These are phyloP conservation scores for Termitomyces sp. DNA, from an alignment of 768 basidiomycete genomes.

Conservation along the genomic window DNA sequence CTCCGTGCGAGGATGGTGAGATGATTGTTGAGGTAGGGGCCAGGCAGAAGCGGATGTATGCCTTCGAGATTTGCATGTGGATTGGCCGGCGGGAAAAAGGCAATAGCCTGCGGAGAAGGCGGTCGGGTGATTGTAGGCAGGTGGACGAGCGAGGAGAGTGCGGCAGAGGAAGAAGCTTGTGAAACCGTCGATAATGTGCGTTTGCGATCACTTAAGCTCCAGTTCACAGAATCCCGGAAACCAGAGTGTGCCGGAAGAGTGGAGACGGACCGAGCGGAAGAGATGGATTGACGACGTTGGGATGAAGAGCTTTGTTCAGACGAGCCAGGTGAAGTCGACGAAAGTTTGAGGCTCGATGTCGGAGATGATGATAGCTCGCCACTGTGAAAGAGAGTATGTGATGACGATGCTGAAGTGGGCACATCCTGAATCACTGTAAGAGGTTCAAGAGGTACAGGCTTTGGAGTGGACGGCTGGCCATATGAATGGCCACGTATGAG, in stretches of 20 bases:
- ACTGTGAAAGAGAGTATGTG: slow-evolving; percentile 20
- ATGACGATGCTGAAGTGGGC: slow-evolving; percentile 39
- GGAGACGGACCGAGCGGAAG: slow-evolving; percentile 55
- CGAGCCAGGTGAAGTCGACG: slow-evolving; percentile 22
- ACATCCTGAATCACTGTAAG: slow-evolving; percentile 56
- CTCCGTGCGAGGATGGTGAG: slow-evolving; percentile 64
- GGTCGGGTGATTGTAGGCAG: slow-evolving; percentile 46
- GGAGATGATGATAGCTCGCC: slow-evolving; percentile 30
- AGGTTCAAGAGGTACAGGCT: slow-evolving; percentile 55
- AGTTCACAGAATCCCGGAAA: slow-evolving; percentile 24
- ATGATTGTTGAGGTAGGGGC: slow-evolving; percentile 69
- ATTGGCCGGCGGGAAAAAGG: slow-evolving; percentile 64
- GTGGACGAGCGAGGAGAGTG: slow-evolving; percentile 54
- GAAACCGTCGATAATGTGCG: slow-evolving; percentile 61
- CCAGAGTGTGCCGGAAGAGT: slow-evolving; percentile 48
- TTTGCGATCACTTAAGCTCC: slow-evolving; percentile 35
- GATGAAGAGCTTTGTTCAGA: slow-evolving; percentile 25
- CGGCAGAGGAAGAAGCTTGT: slow-evolving; percentile 49
- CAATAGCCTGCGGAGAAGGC: slow-evolving; percentile 45
- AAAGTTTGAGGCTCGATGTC: slow-evolving; percentile 25
- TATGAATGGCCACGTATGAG: slow-evolving; percentile 73
- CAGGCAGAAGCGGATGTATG: slow-evolving; percentile 69
- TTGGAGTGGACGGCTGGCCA: slow-evolving; percentile 44
- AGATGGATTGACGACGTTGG: slow-evolving; percentile 41
- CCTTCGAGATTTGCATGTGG: slow-evolving; percentile 51